These are phyloP conservation scores for Ceratocystiopsis sp. DNA, from an alignment of 2,329 filamentous ascomycete genomes.

Conservation along the genomic window DNA sequence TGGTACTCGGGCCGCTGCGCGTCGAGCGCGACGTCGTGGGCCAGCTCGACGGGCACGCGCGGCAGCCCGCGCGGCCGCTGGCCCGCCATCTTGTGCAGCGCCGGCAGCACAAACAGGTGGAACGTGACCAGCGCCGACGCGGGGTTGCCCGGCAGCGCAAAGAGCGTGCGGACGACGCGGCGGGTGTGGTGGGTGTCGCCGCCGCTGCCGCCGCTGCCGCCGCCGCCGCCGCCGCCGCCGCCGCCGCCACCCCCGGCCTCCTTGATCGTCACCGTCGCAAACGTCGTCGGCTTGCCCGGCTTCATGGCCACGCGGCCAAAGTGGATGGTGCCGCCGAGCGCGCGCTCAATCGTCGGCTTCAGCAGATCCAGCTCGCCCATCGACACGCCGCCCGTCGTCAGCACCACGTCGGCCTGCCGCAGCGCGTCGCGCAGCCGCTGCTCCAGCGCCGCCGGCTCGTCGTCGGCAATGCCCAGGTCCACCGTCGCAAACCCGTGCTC, in stretches of 20 bases:
- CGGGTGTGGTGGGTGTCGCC: neutral
- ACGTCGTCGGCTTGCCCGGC: slow-evolving; percentile 93
- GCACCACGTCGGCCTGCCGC: slow-evolving; percentile 58
- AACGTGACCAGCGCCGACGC: slow-evolving; percentile 86
- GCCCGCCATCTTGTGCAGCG: slow-evolving; percentile 61
- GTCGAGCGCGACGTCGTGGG: slow-evolving; percentile 60
- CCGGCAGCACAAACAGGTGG: slow-evolving; percentile 83
- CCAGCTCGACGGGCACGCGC: slow-evolving; percentile 50
- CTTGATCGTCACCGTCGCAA: slow-evolving; percentile 67
- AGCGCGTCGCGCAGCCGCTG: slow-evolving; percentile 59
- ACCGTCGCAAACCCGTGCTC: slow-evolving; percentile 63
- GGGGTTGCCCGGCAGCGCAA: slow-evolving; percentile 85
- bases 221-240: neutral
- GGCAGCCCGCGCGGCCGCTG: slow-evolving; percentile 52
- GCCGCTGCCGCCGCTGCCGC: neutral
- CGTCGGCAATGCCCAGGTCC: slow-evolving; percentile 72
- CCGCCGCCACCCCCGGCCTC: slow-evolving; percentile 31
- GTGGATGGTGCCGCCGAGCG: slow-evolving; percentile 80
- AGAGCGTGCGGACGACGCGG: slow-evolving; percentile 53
- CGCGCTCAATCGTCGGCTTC: slow-evolving; percentile 86
- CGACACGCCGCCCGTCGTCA: slow-evolving; percentile 87
- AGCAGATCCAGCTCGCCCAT: slow-evolving; percentile 97
- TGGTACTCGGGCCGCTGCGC: slow-evolving; percentile 73
- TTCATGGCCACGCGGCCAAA: slow-evolving; percentile 97
- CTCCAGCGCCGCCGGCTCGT: slow-evolving; percentile 59